Evolutionary conservation across 148 eudicot species (phyloP), one percentile per base, ranked within the genome.

Genomic region (Camellia japonica): DNA sequence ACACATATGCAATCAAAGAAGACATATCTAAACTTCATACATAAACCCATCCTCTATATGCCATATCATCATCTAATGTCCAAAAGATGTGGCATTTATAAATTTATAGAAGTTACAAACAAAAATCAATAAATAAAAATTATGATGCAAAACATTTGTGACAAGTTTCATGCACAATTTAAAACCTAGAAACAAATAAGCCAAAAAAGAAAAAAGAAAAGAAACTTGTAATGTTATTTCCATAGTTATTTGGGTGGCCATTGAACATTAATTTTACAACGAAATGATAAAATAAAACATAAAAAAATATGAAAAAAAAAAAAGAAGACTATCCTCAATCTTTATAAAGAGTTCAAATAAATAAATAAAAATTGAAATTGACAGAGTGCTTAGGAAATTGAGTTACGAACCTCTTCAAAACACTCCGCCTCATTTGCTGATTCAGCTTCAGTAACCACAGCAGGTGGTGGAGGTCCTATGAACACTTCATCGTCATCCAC

Each of bases 401-500:
- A 83, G 65, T 56, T 20, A 51, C 8, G 8, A 15, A 94, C 98
- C 97, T 93, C 99, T 86, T 96, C 99, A 88, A 96, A 96, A 49
- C 98, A 97, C 84, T 96, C 98, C 4, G 98, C 98, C 80, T 96
- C 99, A 85, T 96, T 96, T 64, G 97, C 82, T 41, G 99, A 92
- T 79, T 83, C 94, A 84, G 84, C 99, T 84, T 96, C 99, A 52
- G 82, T 83, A 79, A 96, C 98, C 79, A 93, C 74, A 83, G 98
- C 97, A 85, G 99, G 97, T 77, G 98, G 99, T 64, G 99, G 89
- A 79, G 99, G 99, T 63, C 99, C 99, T 46, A 96, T 87, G 80
- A 96, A 91, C 19, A 80, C 59, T 78, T 67, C 94, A 85, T 76
- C 71, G 71, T 91, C 97, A 47, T 86, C 88, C 64, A 83, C 93